Evolutionary conservation across 225 moss, liverwort and hornwort genomes (phyloP).

Genomic region (Marchantia paleacea): DNA sequence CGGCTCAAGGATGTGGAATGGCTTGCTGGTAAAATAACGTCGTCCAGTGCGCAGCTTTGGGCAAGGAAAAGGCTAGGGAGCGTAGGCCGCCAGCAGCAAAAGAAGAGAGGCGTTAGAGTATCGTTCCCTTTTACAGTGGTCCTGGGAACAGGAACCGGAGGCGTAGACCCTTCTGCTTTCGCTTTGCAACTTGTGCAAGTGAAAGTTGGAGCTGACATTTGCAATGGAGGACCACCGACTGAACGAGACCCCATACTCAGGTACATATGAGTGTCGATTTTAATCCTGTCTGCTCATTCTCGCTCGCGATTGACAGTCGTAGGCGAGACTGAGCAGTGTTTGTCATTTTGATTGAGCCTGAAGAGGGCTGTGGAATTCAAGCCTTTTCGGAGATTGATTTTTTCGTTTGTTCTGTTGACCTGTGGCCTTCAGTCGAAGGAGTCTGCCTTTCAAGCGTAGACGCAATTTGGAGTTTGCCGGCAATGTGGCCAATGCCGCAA

Average conservation of each 20-base stretch:
- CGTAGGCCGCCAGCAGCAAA: not conserved
- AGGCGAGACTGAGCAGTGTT: not conserved
- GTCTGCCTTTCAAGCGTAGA: slow-evolving; percentile 29
- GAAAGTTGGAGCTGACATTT: slow-evolving; percentile 51
- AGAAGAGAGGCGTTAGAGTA: slow-evolving; percentile 45
- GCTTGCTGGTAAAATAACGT: not conserved
- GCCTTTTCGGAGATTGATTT: slow-evolving; percentile 13
- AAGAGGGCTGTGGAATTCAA: not conserved
- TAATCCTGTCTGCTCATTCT: no score
- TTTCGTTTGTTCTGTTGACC: not conserved
- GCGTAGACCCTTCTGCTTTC: slow-evolving; percentile 51
- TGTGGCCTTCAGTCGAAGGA: slow-evolving; percentile 39
- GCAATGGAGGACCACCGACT: slow-evolving; percentile 8
- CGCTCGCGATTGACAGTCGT: not conserved
- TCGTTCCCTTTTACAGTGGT: slow-evolving; percentile 73
- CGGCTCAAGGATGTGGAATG: slow-evolving; percentile 13
- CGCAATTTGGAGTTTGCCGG: slow-evolving; percentile 48
- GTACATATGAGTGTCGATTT: slow-evolving; percentile 14
- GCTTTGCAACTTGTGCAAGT: slow-evolving; percentile 72
- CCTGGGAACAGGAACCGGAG: slow-evolving; percentile 62
- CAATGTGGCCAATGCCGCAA: slow-evolving; percentile 72
- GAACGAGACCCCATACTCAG: slow-evolving; percentile 19
- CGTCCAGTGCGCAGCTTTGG: slow-evolving; percentile 1
- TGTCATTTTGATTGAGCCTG: not conserved
- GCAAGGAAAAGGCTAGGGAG: not conserved